phyloP scores from a whole-genome alignment of 2,329 filamentous ascomycete species.

The Blastomyces emzantsi region DNA sequence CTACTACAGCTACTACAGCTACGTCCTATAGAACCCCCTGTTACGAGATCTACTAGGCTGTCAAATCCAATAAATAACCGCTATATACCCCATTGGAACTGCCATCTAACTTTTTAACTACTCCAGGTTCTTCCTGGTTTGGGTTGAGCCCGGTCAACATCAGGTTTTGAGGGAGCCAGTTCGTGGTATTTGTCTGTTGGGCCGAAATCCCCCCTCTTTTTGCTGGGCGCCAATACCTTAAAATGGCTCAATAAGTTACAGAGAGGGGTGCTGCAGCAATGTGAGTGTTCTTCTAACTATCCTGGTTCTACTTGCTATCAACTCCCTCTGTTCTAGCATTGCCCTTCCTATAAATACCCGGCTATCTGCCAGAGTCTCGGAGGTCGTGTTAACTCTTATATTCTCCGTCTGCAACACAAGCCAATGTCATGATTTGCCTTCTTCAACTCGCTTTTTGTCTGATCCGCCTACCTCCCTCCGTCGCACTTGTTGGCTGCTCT shows the following conservation, averaged over 20 bases:
- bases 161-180: not conserved
- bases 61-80: no score
- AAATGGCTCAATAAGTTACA: slow-evolving; percentile 1
- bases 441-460: not conserved
- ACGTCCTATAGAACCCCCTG: not conserved
- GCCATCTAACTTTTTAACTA: not conserved
- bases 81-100: not conserved
- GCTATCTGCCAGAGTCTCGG: not conserved
- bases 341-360: not conserved
- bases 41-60: no score
- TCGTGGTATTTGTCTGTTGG: not conserved
- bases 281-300: not conserved
- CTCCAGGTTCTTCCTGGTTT: not conserved
- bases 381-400: not conserved
- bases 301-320: not conserved
- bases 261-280: not conserved
- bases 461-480: not conserved
- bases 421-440: not conserved
- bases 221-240: slow-evolving; percentile 1
- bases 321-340: not conserved
- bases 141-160: not conserved
- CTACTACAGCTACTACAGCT: not conserved
- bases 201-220: not conserved
- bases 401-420: not conserved
- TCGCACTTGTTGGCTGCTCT: not conserved